Evolutionary conservation across 2,329 filamentous ascomycete species (phyloP).

Genomic region (Sclerotinia sclerotiorum): DNA sequence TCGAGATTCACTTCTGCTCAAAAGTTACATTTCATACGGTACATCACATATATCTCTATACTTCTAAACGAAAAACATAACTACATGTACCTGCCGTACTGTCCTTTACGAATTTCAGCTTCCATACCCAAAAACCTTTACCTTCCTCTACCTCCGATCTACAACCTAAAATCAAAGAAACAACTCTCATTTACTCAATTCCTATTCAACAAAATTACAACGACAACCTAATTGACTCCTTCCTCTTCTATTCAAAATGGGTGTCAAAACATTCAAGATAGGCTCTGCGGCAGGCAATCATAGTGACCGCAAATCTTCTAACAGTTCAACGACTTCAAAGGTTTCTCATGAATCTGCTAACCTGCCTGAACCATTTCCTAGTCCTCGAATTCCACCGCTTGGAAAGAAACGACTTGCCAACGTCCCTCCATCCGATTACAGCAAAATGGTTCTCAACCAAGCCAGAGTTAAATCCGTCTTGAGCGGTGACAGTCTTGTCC

Average conservation of each 20-base stretch:
- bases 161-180: not conserved
- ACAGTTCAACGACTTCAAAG: constrained; percentile 25
- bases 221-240: not conserved
- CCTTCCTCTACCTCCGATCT: constrained; percentile 1
- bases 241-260: constrained; percentile 26
- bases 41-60: not conserved
- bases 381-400: constrained; percentile 28
- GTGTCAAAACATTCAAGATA: constrained; percentile 34
- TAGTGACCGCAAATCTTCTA: constrained; percentile 21
- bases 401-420: constrained; percentile 32
- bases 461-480: constrained; percentile 89
- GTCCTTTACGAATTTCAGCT: not conserved
- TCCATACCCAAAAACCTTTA: not conserved
- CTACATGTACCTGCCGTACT: not conserved
- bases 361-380: constrained; percentile 42
- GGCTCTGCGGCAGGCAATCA: constrained; percentile 26
- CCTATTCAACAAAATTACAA: not conserved
- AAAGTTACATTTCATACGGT: not conserved
- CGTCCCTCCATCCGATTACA: constrained; percentile 38
- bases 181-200: not conserved
- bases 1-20: constrained; percentile 1
- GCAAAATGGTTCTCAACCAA: constrained; percentile 43
- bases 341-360: constrained; percentile 36
- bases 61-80: not conserved
- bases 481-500: constrained; percentile 87